These are phyloP conservation scores for Phytophthora syringae DNA, from an alignment of 352 stramenopile genomes.

Conservation along the genomic window DNA sequence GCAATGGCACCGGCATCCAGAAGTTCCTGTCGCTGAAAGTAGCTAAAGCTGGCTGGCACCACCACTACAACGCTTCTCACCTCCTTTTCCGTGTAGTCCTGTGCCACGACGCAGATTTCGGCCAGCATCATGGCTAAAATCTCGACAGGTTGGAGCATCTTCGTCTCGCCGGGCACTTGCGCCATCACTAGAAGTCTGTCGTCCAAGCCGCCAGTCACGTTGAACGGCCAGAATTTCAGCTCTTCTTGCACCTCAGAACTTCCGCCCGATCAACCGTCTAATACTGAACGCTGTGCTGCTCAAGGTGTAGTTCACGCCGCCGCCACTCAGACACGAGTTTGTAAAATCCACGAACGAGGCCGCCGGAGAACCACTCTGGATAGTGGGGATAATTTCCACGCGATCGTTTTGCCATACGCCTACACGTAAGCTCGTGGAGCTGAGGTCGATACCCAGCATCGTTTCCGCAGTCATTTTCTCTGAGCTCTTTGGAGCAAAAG, in stretches of 20 bases:
- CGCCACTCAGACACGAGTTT: neutral
- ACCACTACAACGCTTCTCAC: constrained; percentile 1
- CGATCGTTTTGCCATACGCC: neutral
- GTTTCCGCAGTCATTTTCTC: too few species aligned
- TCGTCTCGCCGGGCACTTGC: neutral
- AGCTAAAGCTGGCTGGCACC: constrained; percentile 1
- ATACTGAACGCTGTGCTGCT: constrained; percentile 4
- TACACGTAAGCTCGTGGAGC: neutral
- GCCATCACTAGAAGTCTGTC: neutral
- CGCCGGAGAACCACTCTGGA: neutral
- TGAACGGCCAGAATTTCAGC: neutral
- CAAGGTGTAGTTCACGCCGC: neutral
- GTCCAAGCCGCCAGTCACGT: neutral
- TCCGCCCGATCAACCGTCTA: neutral
- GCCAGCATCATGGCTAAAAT: constrained; percentile 6
- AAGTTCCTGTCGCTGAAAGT: neutral
- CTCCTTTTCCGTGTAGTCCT: neutral
- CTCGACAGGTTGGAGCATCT: neutral
- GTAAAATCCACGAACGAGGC: constrained; percentile 1
- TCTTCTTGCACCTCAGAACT: constrained; percentile 7
- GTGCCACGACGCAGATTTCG: constrained; percentile 2
- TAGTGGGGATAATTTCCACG: neutral
- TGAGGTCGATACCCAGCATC: neutral
- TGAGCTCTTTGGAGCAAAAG: too few species aligned
- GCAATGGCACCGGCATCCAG: constrained; percentile 1